These are phyloP conservation scores for Aphanomyces stellatus DNA, from an alignment of 352 stramenopile species.

Conservation along the genomic window DNA sequence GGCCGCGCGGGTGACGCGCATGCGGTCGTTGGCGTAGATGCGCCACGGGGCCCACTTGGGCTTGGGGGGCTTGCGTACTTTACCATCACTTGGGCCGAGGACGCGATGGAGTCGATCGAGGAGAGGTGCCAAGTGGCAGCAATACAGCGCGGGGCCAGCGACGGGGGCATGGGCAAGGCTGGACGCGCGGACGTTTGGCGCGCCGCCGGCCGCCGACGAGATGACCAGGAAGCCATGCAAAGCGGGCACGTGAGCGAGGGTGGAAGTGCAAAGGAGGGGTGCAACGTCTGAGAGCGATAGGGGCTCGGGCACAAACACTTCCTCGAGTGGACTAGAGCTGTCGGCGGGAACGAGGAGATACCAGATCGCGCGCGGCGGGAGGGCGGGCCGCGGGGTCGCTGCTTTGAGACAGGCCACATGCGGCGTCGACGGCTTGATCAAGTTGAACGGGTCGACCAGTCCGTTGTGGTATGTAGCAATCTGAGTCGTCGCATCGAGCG, in stretches of 20 bases:
- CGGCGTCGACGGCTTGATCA: no score
- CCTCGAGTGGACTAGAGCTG: background rate
- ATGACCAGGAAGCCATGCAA: background rate
- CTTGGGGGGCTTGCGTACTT: no score
- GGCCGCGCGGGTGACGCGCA: background rate
- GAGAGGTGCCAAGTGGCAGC: background rate
- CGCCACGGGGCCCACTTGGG: background rate
- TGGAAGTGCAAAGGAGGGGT: background rate
- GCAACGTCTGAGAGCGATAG: background rate
- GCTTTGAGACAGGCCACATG: background rate
- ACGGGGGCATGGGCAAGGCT: background rate
- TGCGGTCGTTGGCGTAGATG: constrained; percentile 5
- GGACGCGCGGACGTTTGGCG: background rate
- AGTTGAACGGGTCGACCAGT: no score
- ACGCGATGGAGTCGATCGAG: no score
- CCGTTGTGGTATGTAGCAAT: no score
- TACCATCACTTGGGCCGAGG: no score
- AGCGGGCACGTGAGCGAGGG: background rate
- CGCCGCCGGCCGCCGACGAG: background rate
- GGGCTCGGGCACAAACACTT: background rate
- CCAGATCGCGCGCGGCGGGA: background rate
- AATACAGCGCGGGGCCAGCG: background rate
- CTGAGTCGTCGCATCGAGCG: no score
- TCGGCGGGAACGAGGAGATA: background rate
- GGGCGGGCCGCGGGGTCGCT: background rate